A percentile compares a stretch with the other conserved stretches of the same genome.
Conservation (phyloP, 768 basidiomycete genomes). For the Boletus reticuloceps region DNA sequence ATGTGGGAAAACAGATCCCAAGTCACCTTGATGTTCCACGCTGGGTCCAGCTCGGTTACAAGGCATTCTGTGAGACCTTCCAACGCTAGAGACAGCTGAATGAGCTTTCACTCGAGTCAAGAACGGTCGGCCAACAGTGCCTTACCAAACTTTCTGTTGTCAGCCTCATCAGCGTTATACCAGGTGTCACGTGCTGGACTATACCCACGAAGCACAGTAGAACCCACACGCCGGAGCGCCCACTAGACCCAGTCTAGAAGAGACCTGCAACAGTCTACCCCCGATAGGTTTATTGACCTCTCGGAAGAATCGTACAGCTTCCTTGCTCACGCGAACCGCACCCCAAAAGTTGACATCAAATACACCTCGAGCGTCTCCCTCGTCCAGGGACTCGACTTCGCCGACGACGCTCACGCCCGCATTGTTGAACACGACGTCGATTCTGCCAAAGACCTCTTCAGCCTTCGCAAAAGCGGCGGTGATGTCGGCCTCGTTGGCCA, state of each 20-base stretch:
- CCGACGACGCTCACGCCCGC: slow-evolving; percentile 28
- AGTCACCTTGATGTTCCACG: slow-evolving; percentile 19
- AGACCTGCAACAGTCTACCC: slow-evolving; percentile 39
- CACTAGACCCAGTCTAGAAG: slow-evolving; percentile 32
- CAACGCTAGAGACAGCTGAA: slow-evolving; percentile 1
- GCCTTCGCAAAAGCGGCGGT: slow-evolving; percentile 26
- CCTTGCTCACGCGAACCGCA: slow-evolving; percentile 25
- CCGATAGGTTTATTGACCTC: slow-evolving; percentile 38
- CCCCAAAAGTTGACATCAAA: slow-evolving; percentile 41
- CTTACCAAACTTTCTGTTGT: slow-evolving; percentile 18
- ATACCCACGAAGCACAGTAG: slow-evolving; percentile 29
- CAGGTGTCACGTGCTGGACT: not conserved
- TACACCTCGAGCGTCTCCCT: slow-evolving; percentile 29
- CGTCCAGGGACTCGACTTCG: slow-evolving; percentile 37
- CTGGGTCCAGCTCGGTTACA: slow-evolving; percentile 10
- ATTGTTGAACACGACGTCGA: slow-evolving; percentile 40
- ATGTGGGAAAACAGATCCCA: not conserved
- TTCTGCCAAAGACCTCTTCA: slow-evolving; percentile 27
- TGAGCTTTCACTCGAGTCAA: not conserved
- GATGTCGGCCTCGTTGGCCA: slow-evolving; percentile 25
- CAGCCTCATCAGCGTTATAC: not conserved
- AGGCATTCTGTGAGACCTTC: slow-evolving; percentile 16
- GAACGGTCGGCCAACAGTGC: too few species aligned
- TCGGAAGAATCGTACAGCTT: slow-evolving; percentile 35
- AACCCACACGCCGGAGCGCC: slow-evolving; percentile 13